These are phyloP conservation scores for Lactifluus subvellereus DNA, from an alignment of 768 basidiomycete genomes.

Conservation along the genomic window DNA sequence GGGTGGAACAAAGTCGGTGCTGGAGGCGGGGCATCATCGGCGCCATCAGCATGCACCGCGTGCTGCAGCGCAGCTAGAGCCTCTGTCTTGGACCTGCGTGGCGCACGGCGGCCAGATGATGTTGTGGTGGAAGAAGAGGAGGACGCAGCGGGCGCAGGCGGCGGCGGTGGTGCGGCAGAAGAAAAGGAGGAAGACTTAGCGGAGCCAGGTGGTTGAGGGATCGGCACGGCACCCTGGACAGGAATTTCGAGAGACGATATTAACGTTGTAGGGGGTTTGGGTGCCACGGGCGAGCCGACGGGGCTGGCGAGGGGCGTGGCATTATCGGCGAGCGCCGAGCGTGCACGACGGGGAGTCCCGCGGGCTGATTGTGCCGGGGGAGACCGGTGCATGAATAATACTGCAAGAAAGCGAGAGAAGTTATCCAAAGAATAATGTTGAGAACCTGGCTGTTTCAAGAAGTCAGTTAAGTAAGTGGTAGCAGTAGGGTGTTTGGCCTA, in stretches of 20 bases:
- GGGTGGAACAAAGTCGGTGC: slow-evolving; percentile 33
- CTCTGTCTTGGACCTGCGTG: slow-evolving; percentile 87
- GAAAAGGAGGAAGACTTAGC: slow-evolving; percentile 25
- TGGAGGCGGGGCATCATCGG: slow-evolving; percentile 49
- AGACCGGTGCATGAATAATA: slow-evolving; percentile 16
- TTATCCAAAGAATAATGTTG: not conserved
- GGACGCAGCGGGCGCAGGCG: not conserved
- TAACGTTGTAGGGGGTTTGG: slow-evolving; percentile 44
- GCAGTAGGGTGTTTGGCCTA: slow-evolving; percentile 2
- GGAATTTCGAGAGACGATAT: slow-evolving; percentile 67
- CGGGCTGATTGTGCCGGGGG: slow-evolving; percentile 22
- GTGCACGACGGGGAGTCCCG: slow-evolving; percentile 25
- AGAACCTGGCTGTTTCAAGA: not conserved
- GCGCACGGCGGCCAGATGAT: slow-evolving; percentile 48
- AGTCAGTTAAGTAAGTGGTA: slow-evolving; percentile 6
- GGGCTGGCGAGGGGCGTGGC: slow-evolving; percentile 21
- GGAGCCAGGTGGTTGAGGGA: slow-evolving; percentile 38
- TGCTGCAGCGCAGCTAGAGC: slow-evolving; percentile 73
- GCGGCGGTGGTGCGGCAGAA: not conserved
- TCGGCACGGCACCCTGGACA: slow-evolving; percentile 67
- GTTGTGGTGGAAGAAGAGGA: slow-evolving; percentile 9
- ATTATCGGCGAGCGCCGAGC: slow-evolving; percentile 18
- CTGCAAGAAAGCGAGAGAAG: not conserved
- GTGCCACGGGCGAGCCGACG: slow-evolving; percentile 29
- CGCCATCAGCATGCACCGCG: slow-evolving; percentile 53